Conservation (phyloP, 2,329 filamentous ascomycete species). For the Neofusicoccum parvum region DNA sequence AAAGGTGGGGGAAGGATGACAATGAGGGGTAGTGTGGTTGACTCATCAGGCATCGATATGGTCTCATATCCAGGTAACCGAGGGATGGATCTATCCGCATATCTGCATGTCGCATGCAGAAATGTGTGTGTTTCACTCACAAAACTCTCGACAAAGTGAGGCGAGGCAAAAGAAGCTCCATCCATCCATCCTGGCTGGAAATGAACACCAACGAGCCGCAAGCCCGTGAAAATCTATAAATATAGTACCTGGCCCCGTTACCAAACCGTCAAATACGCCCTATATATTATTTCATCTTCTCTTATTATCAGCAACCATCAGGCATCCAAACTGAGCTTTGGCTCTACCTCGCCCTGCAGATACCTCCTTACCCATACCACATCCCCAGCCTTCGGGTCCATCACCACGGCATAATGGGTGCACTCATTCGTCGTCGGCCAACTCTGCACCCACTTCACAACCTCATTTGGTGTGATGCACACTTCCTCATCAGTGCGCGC, state of each 20-base stretch:
- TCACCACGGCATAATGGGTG: conserved; percentile 60
- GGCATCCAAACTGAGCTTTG: background rate
- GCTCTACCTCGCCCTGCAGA: conserved; percentile 6
- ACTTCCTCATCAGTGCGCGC: conserved; percentile 26
- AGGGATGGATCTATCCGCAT: too few relatives aligned
- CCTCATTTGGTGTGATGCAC: conserved; percentile 36
- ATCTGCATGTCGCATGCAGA: too few relatives aligned
- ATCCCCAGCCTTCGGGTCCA: conserved; percentile 56
- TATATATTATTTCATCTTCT: too few relatives aligned
- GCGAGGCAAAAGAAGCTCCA: too few relatives aligned
- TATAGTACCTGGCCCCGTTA: too few relatives aligned
- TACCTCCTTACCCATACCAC: conserved; percentile 47
- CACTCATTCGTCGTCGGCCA: conserved; percentile 60
- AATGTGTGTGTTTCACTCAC: too few relatives aligned
- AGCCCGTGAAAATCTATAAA: too few relatives aligned
- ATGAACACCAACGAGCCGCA: too few relatives aligned
- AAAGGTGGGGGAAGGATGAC: background rate
- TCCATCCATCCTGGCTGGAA: too few relatives aligned
- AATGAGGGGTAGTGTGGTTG: background rate
- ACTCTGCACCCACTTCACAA: conserved; percentile 53
- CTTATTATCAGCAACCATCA: too few relatives aligned
- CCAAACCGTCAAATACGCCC: too few relatives aligned
- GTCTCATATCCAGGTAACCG: background rate
- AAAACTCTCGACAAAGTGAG: too few relatives aligned
- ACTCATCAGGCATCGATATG: background rate